Evolutionary conservation across 2,329 filamentous ascomycete genomes (phyloP).

Genomic region (Diaporthe sp.): DNA sequence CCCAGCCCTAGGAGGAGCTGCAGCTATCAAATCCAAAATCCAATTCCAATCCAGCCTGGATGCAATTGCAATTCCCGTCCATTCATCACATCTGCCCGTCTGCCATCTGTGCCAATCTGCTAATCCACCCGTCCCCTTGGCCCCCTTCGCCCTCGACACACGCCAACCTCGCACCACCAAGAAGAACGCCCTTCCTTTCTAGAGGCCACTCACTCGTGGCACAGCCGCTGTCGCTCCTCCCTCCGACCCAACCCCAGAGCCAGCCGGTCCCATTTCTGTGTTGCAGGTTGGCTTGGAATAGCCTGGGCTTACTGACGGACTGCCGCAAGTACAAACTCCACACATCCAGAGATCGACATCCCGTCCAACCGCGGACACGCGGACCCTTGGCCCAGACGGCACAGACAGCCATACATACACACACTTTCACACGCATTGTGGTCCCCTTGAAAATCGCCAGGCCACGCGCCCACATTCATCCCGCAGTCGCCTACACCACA

Average conservation of each 20-base stretch:
- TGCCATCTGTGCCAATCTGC: neutral
- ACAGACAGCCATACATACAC: neutral
- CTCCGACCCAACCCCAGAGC: neutral
- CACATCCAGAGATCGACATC: constrained; percentile 26
- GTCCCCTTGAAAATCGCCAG: neutral
- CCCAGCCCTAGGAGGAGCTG: neutral
- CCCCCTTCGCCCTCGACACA: neutral
- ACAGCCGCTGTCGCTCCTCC: constrained; percentile 5
- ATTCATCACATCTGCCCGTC: neutral
- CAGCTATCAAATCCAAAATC: constrained; percentile 17
- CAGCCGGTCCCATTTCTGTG: neutral
- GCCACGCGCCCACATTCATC: neutral
- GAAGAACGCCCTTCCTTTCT: neutral
- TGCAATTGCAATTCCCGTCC: constrained; percentile 5
- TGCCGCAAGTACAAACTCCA: constrained; percentile 3
- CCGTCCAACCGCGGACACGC: constrained; percentile 13
- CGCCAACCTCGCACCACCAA: constrained; percentile 23
- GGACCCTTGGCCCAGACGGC: neutral
- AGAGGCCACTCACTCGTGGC: constrained; percentile 16
- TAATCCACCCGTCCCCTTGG: neutral
- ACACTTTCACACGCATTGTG: neutral
- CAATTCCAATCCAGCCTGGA: constrained; percentile 8
- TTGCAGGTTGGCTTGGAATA: constrained; percentile 1
- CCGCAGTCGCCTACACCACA: neutral
- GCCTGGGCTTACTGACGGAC: neutral